Percentiles rank a stretch among this genome's conserved stretches.
phyloP scores from a whole-genome alignment of 148 eudicot species.

The Rhododendron simsii region DNA sequence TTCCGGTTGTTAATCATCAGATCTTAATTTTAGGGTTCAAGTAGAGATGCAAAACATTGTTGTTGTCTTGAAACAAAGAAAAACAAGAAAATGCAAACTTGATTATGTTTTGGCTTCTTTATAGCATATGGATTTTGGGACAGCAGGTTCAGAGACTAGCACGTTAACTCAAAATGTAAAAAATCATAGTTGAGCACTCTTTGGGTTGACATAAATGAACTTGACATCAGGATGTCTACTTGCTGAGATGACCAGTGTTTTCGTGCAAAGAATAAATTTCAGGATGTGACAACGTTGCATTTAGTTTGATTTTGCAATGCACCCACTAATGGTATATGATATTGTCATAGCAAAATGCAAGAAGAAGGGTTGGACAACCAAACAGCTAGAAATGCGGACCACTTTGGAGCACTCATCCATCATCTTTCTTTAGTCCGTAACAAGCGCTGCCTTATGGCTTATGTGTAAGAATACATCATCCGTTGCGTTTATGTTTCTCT shows the following conservation, averaged over 20 bases:
- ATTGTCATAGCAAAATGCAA: conserved; percentile 69
- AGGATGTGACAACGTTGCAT: neutral
- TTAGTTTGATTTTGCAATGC: neutral
- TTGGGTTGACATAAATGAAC: neutral
- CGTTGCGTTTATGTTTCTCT: neutral
- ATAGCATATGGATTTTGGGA: neutral
- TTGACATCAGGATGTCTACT: neutral
- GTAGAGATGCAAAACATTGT: neutral
- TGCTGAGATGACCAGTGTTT: neutral
- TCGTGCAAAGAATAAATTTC: neutral
- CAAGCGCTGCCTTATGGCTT: conserved; percentile 92
- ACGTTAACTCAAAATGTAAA: neutral
- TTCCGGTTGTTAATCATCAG: neutral
- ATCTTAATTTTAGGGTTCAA: neutral
- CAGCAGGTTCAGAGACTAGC: neutral
- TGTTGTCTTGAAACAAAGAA: neutral
- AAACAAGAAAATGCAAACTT: neutral
- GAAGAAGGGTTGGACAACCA: conserved; percentile 61
- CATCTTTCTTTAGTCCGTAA: conserved; percentile 85
- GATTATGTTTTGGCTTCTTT: neutral
- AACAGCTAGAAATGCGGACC: conserved; percentile 64
- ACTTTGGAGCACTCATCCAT: conserved; percentile 84
- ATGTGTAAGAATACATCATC: conserved; percentile 44
- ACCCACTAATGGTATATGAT: neutral
- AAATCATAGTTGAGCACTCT: neutral